Base-by-base conservation (phyloP, 129 eudicot genomes). In the Ambrosia artemisiifolia region DNA sequence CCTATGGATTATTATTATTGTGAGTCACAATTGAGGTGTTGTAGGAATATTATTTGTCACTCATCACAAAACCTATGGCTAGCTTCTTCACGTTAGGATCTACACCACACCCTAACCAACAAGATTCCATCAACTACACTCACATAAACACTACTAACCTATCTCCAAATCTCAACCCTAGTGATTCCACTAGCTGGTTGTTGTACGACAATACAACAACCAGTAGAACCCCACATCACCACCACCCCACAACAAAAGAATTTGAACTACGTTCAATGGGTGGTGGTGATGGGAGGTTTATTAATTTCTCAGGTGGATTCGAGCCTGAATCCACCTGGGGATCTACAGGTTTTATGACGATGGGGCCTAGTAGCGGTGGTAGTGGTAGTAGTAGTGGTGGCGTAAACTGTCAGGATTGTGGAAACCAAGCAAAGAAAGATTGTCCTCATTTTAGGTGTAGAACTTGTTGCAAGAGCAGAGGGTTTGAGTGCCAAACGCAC, bases 351-450 rank as follows among this genome's bases (percentile, higher is more conserved):
- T 87, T 82, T 59, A 47, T 79, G 67, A 79, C 71, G 91, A 81
- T 81, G 88, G 80, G 83, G 8, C 81, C 75, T 32, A 42, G 68
- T 18, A 80, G 68, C 19, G 19, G 75, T 13, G 74, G 71, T 6
- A 43, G 68, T 14, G 43, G 80, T 14, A 65, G 84, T 14, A 65
- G 84, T 6, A 74, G 65, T 2, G 61, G 78, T 51, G 69, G 79
- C 3, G 79, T 89, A 2, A 85, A 88, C 54, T 92, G 98, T 68
- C 93, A 86, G 50, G 97, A 92, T 30, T 92, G 97, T 67, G 97
- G 97, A 14, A 91, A 91, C 61, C 97, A 92, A 59, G 97, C 97
- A 0, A 91, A 91, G 84, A 91, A 88, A 83, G 97, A 88, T 20
- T 92, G 97, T 61, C 50, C 75, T 2, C 89, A 92, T 55, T 74